Evolutionary conservation across 805 yeast genomes (phyloP), one percentile per base, ranked within the genome.

Genomic region (Ogataea parapolymorpha): DNA sequence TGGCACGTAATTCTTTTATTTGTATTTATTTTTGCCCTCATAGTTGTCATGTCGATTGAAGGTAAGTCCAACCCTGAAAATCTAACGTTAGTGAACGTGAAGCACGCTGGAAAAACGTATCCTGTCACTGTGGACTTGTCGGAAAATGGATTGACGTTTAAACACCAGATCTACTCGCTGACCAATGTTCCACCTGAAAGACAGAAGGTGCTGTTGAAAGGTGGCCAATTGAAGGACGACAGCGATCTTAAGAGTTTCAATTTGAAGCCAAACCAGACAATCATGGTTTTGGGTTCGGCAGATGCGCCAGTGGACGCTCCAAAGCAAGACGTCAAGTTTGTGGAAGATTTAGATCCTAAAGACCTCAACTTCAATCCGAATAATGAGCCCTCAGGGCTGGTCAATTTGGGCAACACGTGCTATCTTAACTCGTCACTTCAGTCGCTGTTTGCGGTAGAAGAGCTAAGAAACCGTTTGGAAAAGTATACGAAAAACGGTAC

Each of bases 271-370:
- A 77, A 77, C 25, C 85, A 83, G 50, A 69, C 77, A 11, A 70
- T 91, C 16, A 85, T 93, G 95, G 86, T 93, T 42, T 71, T 93
- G 42, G 99, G 99, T 17, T 83, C 97, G 1, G 93, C 26, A 44
- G 59, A 48, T 59, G 66, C 7, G 68, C 69, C 11, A 39, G 46
- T 40, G 15, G 72, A 75, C 26, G 85, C 85, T 11, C 41, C 44
- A 7, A 70, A 70, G 11, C 72, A 68, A 10, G 70, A 74, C 44
- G 71, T 69, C 35, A 78, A 77, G 22, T 85, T 86, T 49, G 61
- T 81, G 28, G 95, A 85, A 61, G 96, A 85, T 59, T 63, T 83
- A 32, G 50, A 52, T 36, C 53, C 55, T 6, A 34, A 40, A 23
- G 56, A 49, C 34, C 27, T 49, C 6, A 48, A 46, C 22, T 28